Conservation (phyloP, 495 filamentous ascomycete genomes). For the Podospora didyma region DNA sequence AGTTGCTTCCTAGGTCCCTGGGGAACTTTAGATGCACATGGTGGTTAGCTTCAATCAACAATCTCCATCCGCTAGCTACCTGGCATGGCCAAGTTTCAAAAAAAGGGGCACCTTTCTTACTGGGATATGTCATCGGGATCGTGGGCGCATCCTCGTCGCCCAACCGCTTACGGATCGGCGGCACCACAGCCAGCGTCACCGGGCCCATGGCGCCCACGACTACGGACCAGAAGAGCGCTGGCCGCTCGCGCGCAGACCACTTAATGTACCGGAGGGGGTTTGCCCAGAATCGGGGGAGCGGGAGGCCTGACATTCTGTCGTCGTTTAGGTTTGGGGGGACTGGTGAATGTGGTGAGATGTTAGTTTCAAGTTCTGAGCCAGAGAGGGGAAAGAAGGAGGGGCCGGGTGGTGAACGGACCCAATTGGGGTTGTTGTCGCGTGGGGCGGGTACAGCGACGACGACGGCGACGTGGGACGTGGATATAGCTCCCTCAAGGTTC, state of each 20-base stretch:
- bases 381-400: too few species aligned
- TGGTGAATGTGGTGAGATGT: too few species aligned
- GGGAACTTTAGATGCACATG: conserved; percentile 55
- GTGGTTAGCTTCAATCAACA: background rate
- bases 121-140: conserved; percentile 86
- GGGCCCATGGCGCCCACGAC: conserved; percentile 71
- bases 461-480: too few species aligned
- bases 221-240: conserved; percentile 82
- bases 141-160: conserved; percentile 66
- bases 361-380: too few species aligned
- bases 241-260: conserved; percentile 82
- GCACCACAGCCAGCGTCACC: conserved; percentile 58
- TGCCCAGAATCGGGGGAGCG: conserved; percentile 71
- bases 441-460: too few species aligned
- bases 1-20: conserved; percentile 66
- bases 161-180: conserved; percentile 62
- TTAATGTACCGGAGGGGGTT: conserved; percentile 75
- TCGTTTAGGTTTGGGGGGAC: background rate
- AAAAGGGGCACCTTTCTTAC: too few species aligned
- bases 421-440: too few species aligned
- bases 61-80: background rate
- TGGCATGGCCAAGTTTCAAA: too few species aligned
- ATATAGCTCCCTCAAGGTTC: too few species aligned
- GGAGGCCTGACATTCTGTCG: conserved; percentile 50
- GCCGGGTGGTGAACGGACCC: too few species aligned